Percentiles rank a stretch among this genome's conserved stretches.
phyloP scores from a whole-genome alignment of 2,329 filamentous ascomycete genomes.

The Aspergillus quadricinctus region DNA sequence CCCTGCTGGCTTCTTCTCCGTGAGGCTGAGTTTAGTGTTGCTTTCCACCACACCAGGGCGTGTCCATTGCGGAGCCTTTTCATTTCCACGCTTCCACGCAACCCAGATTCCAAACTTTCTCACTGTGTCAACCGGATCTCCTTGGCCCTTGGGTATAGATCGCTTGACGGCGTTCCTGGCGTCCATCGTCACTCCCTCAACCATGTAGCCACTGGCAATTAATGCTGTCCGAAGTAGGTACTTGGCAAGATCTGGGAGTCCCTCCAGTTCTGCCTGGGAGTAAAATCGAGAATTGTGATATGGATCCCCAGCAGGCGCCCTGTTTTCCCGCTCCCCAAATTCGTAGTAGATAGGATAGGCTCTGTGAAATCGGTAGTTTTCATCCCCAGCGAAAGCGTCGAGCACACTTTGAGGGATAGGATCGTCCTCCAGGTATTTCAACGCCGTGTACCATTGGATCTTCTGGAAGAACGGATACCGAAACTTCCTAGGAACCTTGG shows the following conservation, averaged over 20 bases:
- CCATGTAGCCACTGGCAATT: conserved; percentile 54
- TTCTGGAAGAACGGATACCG: conserved; percentile 66
- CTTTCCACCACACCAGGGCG: conserved; percentile 53
- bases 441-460: conserved; percentile 64
- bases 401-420: conserved; percentile 56
- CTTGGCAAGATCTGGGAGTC: conserved; percentile 54
- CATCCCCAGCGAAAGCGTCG: conserved; percentile 52
- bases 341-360: conserved; percentile 56
- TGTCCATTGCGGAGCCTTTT: conserved; percentile 59
- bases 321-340: conserved; percentile 51
- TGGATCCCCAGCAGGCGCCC: conserved; percentile 48
- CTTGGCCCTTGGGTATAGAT: conserved; percentile 60
- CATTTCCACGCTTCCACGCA: conserved; percentile 64
- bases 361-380: conserved; percentile 50
- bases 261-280: conserved; percentile 58
- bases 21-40: conserved; percentile 44
- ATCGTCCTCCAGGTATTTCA: conserved; percentile 61
- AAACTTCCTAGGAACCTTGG: conserved; percentile 62
- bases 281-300: conserved; percentile 60
- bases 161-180: conserved; percentile 56
- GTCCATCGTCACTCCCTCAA: conserved; percentile 58
- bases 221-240: conserved; percentile 62
- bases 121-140: conserved; percentile 58
- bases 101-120: conserved; percentile 61
- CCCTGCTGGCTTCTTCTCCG: conserved; percentile 53